These are phyloP conservation scores for Fusarium clavum DNA, from an alignment of 2,329 filamentous ascomycete genomes.

Conservation along the genomic window DNA sequence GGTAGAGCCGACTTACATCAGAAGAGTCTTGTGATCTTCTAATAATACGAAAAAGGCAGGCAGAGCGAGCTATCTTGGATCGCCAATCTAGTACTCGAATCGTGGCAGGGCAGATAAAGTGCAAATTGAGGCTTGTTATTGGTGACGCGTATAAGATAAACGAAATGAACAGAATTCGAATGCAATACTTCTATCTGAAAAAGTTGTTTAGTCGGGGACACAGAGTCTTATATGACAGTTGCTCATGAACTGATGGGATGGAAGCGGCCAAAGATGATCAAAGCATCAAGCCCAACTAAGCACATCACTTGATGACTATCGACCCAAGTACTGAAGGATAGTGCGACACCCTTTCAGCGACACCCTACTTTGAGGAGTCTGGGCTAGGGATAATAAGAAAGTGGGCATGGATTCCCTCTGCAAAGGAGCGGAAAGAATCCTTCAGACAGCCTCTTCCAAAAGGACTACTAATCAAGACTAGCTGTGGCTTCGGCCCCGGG, in stretches of 20 bases:
- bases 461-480: constrained; percentile 39
- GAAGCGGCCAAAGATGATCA: constrained; percentile 38
- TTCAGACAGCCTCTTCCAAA: constrained; percentile 45
- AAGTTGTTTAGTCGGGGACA: constrained; percentile 30
- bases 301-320: constrained; percentile 40
- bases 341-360: constrained; percentile 36
- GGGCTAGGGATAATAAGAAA: constrained; percentile 24
- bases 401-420: constrained; percentile 39
- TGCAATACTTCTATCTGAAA: constrained; percentile 2
- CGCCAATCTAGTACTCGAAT: constrained; percentile 14
- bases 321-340: constrained; percentile 36
- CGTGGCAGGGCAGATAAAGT: constrained; percentile 4
- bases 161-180: constrained; percentile 10
- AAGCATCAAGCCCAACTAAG: constrained; percentile 42
- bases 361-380: constrained; percentile 25
- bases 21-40: constrained; percentile 27
- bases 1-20: constrained; percentile 33
- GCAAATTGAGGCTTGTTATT: constrained; percentile 5
- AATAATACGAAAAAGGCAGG: constrained; percentile 24
- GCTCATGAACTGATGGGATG: constrained; percentile 36
- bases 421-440: constrained; percentile 38
- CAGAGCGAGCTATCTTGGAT: constrained; percentile 10
- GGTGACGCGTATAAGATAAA: not conserved
- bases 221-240: constrained; percentile 44
- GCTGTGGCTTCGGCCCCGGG: constrained; percentile 45